phyloP scores from a whole-genome alignment of 2,329 filamentous ascomycete species.

The Geoglossum cookeanum region DNA sequence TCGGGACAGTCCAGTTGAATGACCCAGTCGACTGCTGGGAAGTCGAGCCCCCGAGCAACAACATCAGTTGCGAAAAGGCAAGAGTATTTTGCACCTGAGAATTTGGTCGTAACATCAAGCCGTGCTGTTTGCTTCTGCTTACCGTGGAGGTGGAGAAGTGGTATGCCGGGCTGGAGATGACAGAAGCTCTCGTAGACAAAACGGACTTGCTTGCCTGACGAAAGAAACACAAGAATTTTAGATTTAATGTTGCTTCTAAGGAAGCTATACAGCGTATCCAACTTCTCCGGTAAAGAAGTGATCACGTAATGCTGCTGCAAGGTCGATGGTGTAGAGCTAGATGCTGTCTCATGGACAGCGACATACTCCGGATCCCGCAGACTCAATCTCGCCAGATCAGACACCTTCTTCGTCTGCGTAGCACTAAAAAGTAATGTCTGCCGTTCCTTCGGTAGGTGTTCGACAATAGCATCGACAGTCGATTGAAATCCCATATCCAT shows the following conservation, averaged over 20 bases:
- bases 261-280: conserved; percentile 86
- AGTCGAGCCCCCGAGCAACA: conserved; percentile 82
- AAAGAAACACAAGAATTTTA: conserved; percentile 91
- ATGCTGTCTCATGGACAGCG: conserved; percentile 70
- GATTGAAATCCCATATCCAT: conserved; percentile 94
- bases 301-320: conserved; percentile 85
- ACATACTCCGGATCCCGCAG: conserved; percentile 87
- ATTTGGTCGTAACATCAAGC: conserved; percentile 70
- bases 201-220: conserved; percentile 86
- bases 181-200: conserved; percentile 90
- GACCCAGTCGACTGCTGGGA: conserved; percentile 94
- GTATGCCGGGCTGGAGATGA: conserved; percentile 84
- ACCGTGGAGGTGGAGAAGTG: conserved; percentile 80
- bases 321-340: conserved; percentile 59
- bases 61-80: conserved; percentile 94
- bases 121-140: conserved; percentile 82
- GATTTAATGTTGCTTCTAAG: conserved; percentile 77
- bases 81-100: conserved; percentile 59
- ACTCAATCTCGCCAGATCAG: conserved; percentile 74
- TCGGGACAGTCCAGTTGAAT: conserved; percentile 97
- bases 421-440: conserved; percentile 94
- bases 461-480: conserved; percentile 79
- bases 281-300: conserved; percentile 68
- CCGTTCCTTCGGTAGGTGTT: conserved; percentile 67
- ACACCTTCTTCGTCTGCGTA: conserved; percentile 87